phyloP scores from a whole-genome alignment of 2,329 filamentous ascomycete species.

The Uncinocarpus reesii region DNA sequence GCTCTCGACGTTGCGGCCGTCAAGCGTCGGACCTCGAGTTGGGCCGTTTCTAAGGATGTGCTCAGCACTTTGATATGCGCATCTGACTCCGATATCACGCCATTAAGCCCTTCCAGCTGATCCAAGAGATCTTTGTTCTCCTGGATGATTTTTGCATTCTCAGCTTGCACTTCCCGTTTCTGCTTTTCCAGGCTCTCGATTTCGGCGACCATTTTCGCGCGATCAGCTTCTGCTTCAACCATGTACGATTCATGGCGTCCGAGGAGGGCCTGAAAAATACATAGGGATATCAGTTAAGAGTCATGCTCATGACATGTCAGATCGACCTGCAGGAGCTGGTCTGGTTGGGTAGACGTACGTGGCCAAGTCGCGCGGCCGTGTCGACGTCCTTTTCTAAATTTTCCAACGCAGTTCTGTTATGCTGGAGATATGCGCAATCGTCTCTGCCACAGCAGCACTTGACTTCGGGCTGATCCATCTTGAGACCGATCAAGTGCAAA shows the following conservation, averaged over 20 bases:
- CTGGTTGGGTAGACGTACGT: conserved; percentile 50
- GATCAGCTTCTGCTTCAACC: conserved; percentile 79
- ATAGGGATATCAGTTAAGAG: conserved; percentile 12
- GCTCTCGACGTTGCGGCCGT: conserved; percentile 65
- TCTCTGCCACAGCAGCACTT: conserved; percentile 75
- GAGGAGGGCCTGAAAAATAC: conserved; percentile 60
- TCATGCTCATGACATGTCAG: conserved; percentile 5
- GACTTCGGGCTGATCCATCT: conserved; percentile 18
- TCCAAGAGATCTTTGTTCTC: conserved; percentile 74
- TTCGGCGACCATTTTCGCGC: conserved; percentile 57
- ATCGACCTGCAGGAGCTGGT: background rate
- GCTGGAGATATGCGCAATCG: conserved; percentile 68
- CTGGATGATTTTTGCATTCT: conserved; percentile 67
- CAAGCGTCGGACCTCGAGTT: conserved; percentile 64
- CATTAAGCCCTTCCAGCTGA: conserved; percentile 76
- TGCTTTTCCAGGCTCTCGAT: conserved; percentile 66
- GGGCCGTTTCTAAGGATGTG: conserved; percentile 63
- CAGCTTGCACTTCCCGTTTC: conserved; percentile 62
- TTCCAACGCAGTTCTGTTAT: conserved; percentile 68
- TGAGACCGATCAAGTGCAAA: conserved; percentile 1
- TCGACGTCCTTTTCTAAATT: conserved; percentile 79
- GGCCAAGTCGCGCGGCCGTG: conserved; percentile 75
- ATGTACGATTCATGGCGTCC: conserved; percentile 90
- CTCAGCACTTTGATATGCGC: conserved; percentile 66
- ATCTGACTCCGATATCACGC: conserved; percentile 68